A percentile compares a stretch with the other conserved stretches of the same genome.
phyloP scores from a whole-genome alignment of 192 early-diverging fungal species.

The Coemansia sp. region DNA sequence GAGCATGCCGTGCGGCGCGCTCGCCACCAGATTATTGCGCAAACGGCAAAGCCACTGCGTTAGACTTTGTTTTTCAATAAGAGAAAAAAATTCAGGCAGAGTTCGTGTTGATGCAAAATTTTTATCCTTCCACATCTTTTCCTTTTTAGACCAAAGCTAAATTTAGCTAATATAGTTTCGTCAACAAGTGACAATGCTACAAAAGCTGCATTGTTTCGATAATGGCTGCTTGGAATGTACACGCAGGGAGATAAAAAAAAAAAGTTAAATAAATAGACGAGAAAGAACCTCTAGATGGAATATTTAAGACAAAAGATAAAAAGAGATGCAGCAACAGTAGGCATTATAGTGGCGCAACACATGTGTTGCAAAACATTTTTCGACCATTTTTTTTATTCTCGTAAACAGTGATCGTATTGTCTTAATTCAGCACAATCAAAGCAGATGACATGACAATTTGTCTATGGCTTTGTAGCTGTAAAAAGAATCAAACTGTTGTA shows the following conservation, averaged over 20 bases:
- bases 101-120: not conserved
- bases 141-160: not conserved
- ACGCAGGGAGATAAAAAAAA: slow-evolving; percentile 9
- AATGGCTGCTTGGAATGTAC: not conserved
- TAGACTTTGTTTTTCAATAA: not conserved
- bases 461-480: not conserved
- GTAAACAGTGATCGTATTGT: slow-evolving; percentile 7
- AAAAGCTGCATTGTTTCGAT: not conserved
- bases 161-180: not conserved
- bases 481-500: not conserved
- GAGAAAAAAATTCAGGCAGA: not conserved
- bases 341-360: not conserved
- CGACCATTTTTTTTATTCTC: not conserved
- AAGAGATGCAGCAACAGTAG: not conserved
- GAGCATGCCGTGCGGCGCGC: slow-evolving; percentile 58
- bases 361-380: slow-evolving; percentile 4
- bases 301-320: not conserved
- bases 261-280: not conserved
- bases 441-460: not conserved
- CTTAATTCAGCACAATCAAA: not conserved
- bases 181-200: not conserved
- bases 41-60: slow-evolving; percentile 18
- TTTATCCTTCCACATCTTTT: not conserved
- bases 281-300: not conserved
- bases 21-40: slow-evolving; percentile 58